A percentile compares a stretch with the other conserved stretches of the same genome.
These are phyloP conservation scores for Biscogniauxia mediterranea DNA, from an alignment of 2,329 filamentous ascomycete genomes.

Conservation along the genomic window DNA sequence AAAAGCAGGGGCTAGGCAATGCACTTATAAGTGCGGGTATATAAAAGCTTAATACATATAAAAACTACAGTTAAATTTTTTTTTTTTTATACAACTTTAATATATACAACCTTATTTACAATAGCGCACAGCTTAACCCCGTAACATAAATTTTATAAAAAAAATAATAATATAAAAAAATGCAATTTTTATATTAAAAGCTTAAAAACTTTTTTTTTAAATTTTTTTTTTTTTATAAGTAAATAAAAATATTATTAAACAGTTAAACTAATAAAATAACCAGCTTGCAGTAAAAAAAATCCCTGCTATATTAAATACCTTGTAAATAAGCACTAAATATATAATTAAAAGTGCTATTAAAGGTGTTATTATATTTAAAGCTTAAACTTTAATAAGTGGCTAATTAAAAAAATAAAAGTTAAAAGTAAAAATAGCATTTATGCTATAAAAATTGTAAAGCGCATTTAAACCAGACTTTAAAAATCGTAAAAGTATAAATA, in stretches of 20 bases:
- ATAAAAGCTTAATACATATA: too few species aligned
- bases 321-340: background rate
- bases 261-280: background rate
- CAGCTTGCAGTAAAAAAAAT: background rate
- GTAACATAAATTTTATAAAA: background rate
- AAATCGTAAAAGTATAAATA: background rate
- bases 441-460: background rate
- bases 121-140: too few species aligned
- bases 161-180: background rate
- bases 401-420: background rate
- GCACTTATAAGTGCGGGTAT: too few species aligned
- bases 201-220: too few species aligned
- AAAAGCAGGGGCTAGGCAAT: too few species aligned
- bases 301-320: background rate
- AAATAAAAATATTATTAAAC: background rate
- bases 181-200: background rate
- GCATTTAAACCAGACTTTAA: background rate
- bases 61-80: too few species aligned
- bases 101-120: too few species aligned
- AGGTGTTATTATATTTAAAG: background rate
- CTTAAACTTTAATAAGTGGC: background rate
- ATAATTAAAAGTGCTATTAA: background rate
- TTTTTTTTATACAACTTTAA: too few species aligned
- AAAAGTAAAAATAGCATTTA: background rate
- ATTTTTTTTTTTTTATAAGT: too few species aligned